Percentiles rank a stretch among this genome's conserved stretches.
These are phyloP conservation scores for Symbiodinium natans DNA, from an alignment of 73 alveolate species.

Conservation along the genomic window DNA sequence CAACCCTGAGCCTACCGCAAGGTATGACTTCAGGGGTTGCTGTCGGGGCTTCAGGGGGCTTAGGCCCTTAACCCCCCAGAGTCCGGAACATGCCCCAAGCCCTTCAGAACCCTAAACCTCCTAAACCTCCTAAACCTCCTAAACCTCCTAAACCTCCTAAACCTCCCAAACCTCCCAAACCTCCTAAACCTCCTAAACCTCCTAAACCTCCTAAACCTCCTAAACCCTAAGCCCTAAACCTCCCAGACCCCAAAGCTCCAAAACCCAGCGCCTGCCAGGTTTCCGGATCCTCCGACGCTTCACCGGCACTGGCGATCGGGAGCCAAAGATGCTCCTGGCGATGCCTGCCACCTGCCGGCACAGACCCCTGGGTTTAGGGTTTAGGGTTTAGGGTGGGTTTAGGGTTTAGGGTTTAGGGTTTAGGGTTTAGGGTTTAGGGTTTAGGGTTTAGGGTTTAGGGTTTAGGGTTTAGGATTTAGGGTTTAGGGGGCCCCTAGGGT, in stretches of 20 bases:
- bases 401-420: neutral
- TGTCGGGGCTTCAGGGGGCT: no score
- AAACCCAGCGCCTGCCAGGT: no score
- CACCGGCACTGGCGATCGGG: neutral
- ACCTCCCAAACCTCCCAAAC: no score
- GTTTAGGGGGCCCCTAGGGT: neutral
- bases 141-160: no score
- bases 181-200: no score
- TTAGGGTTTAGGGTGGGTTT: neutral
- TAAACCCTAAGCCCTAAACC: no score
- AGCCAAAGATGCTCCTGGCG: constrained; percentile 53
- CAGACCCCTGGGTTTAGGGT: neutral
- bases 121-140: no score
- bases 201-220: no score
- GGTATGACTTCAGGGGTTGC: neutral
- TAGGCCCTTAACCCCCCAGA: no score
- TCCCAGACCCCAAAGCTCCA: no score
- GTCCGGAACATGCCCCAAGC: no score
- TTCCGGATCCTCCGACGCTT: constrained; percentile 50
- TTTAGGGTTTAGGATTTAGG: neutral
- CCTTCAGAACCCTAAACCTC: no score
- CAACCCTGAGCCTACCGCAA: neutral
- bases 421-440: neutral
- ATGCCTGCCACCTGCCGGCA: constrained; percentile 17
- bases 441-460: neutral